phyloP scores from a whole-genome alignment of 805 yeast genomes.

The Zygoascus bituminiphila region DNA sequence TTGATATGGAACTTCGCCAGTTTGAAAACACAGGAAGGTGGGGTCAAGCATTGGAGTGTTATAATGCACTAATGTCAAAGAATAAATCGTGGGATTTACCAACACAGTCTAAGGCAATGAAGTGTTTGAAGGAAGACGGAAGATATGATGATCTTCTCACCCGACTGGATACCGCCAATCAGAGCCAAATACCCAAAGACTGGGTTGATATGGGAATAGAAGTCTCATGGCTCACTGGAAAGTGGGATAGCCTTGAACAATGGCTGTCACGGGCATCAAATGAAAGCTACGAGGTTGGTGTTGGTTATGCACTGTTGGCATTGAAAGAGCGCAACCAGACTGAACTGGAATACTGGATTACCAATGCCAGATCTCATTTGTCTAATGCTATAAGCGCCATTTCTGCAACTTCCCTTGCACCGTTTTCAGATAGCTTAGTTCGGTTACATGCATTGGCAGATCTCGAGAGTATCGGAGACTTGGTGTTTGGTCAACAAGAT shows the following conservation, averaged over 20 bases:
- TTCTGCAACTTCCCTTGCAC: constrained; percentile 43
- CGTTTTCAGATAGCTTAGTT: constrained; percentile 40
- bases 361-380: constrained; percentile 47
- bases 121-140: constrained; percentile 69
- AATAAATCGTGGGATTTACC: constrained; percentile 26
- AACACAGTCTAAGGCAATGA: constrained; percentile 47
- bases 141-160: constrained; percentile 57
- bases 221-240: constrained; percentile 63
- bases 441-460: constrained; percentile 57
- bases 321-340: constrained; percentile 30
- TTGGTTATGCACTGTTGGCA: constrained; percentile 55
- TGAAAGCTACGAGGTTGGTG: constrained; percentile 48
- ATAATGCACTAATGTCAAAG: constrained; percentile 51
- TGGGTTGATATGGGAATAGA: constrained; percentile 66
- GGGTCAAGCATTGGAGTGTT: constrained; percentile 80
- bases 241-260: constrained; percentile 37
- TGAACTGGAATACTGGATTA: constrained; percentile 35
- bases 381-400: constrained; percentile 50
- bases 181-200: constrained; percentile 35
- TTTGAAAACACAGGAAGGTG: constrained; percentile 81
- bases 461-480: constrained; percentile 35
- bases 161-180: constrained; percentile 29
- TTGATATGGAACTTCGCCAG: constrained; percentile 69
- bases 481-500: constrained; percentile 5
- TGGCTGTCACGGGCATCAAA: constrained; percentile 55